Evolutionary conservation across 2,329 filamentous ascomycete genomes (phyloP).

Genomic region (Dactylellina parvicollis): DNA sequence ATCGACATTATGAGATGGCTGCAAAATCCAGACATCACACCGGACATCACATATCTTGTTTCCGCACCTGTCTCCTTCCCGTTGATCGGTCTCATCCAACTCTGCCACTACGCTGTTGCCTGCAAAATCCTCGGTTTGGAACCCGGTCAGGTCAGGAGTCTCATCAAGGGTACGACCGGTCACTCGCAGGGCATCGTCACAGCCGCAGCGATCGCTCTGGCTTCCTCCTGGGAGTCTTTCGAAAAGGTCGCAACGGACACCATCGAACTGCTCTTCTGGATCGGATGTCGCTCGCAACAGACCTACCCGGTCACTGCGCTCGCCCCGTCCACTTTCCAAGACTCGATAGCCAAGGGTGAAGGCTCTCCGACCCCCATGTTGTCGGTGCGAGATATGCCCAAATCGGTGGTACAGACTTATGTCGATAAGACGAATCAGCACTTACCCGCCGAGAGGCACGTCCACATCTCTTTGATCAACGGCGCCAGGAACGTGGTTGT

Average conservation of each 20-base stretch:
- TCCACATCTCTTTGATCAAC: constrained; percentile 94
- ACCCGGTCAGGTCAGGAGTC: constrained; percentile 85
- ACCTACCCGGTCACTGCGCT: constrained; percentile 95
- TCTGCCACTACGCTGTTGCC: constrained; percentile 93
- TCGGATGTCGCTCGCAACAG: constrained; percentile 95
- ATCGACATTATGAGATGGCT: constrained; percentile 95
- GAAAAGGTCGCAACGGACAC: constrained; percentile 80
- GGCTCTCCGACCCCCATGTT: constrained; percentile 97
- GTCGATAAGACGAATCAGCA: constrained; percentile 98
- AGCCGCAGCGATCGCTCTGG: constrained; percentile 88
- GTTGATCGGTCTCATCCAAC: constrained; percentile 92
- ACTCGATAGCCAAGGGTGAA: constrained; percentile 93
- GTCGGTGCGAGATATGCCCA: constrained; percentile 91
- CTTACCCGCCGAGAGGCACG: constrained; percentile 89
- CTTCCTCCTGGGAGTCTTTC: constrained; percentile 92
- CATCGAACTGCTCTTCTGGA: constrained; percentile 96
- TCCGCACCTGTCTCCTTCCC: constrained; percentile 96
- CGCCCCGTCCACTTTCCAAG: constrained; percentile 86
- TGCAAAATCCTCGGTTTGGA: constrained; percentile 90
- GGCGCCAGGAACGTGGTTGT: constrained; percentile 97
- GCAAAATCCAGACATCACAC: constrained; percentile 85
- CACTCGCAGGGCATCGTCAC: constrained; percentile 97
- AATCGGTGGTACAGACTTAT: constrained; percentile 90
- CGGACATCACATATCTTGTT: constrained; percentile 92
- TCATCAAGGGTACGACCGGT: constrained; percentile 87